Percentiles rank a stretch among this genome's conserved stretches.
Conservation (phyloP, 805 yeast species). For the Martiniozyma abietophila region DNA sequence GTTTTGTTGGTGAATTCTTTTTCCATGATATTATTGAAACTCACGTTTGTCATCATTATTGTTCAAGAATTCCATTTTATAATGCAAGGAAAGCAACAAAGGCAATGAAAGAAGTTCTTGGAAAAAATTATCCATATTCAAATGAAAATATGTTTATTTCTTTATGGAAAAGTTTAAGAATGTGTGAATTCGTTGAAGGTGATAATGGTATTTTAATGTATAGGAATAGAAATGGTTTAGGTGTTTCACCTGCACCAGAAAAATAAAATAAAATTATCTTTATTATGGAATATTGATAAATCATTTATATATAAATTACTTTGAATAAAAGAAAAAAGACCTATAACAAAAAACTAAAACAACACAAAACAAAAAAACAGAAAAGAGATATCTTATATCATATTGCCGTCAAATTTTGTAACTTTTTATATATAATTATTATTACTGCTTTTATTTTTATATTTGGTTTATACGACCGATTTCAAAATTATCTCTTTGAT, state of each 20-base stretch:
- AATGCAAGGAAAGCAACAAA: slow-evolving; percentile 44
- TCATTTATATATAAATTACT: no score
- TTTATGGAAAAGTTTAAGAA: slow-evolving; percentile 49
- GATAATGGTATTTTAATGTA: slow-evolving; percentile 57
- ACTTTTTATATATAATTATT: no score
- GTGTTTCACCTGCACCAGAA: slow-evolving; percentile 25
- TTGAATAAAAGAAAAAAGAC: no score
- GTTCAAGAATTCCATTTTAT: slow-evolving; percentile 47
- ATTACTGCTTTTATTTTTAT: no score
- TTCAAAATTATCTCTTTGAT: no score
- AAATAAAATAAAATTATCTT: not conserved
- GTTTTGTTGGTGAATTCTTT: slow-evolving; percentile 46
- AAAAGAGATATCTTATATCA: no score
- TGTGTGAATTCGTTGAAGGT: slow-evolving; percentile 67
- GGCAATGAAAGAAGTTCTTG: slow-evolving; percentile 45
- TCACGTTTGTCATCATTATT: slow-evolving; percentile 48
- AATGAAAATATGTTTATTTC: slow-evolving; percentile 50
- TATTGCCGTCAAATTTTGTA: no score
- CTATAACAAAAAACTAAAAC: no score
- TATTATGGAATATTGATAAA: no score
- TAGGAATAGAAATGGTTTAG: slow-evolving; percentile 46
- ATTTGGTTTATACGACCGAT: no score
- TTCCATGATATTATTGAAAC: slow-evolving; percentile 54
- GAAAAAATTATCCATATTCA: slow-evolving; percentile 38
- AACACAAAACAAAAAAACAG: no score